Base-by-base conservation (phyloP, 179 eudicot genomes). In the Carnegiea gigantea region DNA sequence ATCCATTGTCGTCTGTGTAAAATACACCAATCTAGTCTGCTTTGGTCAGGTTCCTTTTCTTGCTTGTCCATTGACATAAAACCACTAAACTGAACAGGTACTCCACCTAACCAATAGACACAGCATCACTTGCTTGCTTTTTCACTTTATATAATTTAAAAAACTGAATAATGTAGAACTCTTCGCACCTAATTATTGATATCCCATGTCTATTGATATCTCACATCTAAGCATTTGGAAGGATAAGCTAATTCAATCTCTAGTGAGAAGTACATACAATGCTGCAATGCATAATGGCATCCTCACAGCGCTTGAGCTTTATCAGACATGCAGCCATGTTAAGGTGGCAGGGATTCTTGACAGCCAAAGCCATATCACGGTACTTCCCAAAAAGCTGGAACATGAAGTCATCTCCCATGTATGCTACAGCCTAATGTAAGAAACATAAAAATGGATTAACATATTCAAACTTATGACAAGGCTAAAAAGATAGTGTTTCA, bases 391-490 rank as follows among this genome's bases (percentile, higher is more conserved):
- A 94, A 84, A 96, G 88, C 88, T 94, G 99, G 89, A 96, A 96
- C 98, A 96, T 92, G 89, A 96, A 96, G 78, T 96, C 99, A 86
- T 96, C 99, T 82, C 97, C 97, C 98, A 96, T 90, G 82, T 96
- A 96, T 86, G 99, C 99, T 88, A 92, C 89, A 71, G 99, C 99
- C 98, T 96, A 78, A 70, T 76, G 81, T 57, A 76, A 48, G 46
- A 78, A 6, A 65, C 5, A 68, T 2, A 20, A 73, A 57, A n/a
- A 40, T 4, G 76, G 30, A 59, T 68, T 15, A 33, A 77, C 20
- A 49, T 0, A 53, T 62, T 81, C 26, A 62, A 75, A 44, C 75
- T 36, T 67, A 18, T 49, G 36, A 77, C 24, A 21, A 60, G 46
- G 33, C 51, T 9, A 76, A 70, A 49, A 24, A 21, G 5, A 70